Conservation (phyloP, 2,329 filamentous ascomycete genomes). For the Zymoseptoria crescenta region DNA sequence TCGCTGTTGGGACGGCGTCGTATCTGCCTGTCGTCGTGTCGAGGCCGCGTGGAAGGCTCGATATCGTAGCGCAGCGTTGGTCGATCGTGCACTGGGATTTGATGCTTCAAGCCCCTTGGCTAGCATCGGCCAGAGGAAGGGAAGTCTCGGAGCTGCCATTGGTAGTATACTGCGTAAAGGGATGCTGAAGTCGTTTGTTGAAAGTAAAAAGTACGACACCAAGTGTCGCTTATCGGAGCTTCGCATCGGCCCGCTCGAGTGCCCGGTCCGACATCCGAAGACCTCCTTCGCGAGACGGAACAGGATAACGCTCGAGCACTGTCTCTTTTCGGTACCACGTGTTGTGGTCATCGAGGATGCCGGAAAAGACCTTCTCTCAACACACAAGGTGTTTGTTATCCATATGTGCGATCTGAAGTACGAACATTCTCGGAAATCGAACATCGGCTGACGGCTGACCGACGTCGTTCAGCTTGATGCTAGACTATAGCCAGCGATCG, state of each 20-base stretch:
- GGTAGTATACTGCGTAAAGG: neutral
- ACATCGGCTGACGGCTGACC: neutral
- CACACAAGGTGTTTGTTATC: neutral
- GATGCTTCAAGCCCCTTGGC: constrained; percentile 28
- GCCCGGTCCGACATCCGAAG: neutral
- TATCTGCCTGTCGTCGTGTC: constrained; percentile 26
- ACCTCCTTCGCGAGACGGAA: neutral
- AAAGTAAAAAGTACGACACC: neutral
- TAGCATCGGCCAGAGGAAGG: constrained; percentile 42
- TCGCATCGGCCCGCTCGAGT: neutral
- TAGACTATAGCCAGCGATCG: neutral
- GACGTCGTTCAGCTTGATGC: neutral
- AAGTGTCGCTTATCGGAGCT: neutral
- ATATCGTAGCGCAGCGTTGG: constrained; percentile 19
- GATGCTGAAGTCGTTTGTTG: neutral
- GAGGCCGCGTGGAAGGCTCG: constrained; percentile 28
- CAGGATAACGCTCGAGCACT: neutral
- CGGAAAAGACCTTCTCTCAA: neutral
- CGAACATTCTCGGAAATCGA: neutral
- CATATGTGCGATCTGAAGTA: neutral
- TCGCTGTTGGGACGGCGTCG: constrained; percentile 22
- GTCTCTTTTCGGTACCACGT: neutral
- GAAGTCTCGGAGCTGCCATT: constrained; percentile 39
- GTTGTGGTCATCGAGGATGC: neutral
- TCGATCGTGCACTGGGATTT: constrained; percentile 18